Conservation (phyloP, 352 stramenopile genomes). For the Blastocystis sp. region DNA sequence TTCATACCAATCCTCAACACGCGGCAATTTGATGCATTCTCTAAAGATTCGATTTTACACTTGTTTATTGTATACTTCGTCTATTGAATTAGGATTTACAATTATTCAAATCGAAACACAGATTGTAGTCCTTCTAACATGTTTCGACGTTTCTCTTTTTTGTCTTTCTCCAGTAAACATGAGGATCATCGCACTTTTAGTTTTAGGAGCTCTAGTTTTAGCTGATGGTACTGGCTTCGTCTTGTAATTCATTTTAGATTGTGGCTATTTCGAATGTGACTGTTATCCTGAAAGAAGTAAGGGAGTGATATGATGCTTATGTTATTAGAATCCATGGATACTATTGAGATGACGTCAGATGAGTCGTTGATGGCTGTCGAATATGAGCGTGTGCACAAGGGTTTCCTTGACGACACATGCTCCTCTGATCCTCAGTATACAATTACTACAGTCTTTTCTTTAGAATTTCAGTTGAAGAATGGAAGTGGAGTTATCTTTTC, state of each 20-base stretch:
- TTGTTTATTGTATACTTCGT: slow-evolving; percentile 42
- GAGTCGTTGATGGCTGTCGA: neutral
- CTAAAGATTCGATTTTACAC: neutral
- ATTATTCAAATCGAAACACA: neutral
- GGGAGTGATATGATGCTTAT: neutral
- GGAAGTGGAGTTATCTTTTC: neutral
- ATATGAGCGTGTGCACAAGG: neutral
- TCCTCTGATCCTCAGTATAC: neutral
- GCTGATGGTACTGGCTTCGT: neutral
- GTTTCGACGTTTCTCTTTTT: slow-evolving; percentile 16
- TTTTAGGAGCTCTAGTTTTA: slow-evolving; percentile 19
- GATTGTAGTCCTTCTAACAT: neutral
- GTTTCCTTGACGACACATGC: neutral
- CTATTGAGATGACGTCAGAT: slow-evolving; percentile 4
- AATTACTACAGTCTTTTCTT: neutral
- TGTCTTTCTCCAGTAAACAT: neutral
- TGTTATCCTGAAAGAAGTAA: slow-evolving; percentile 16
- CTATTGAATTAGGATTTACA: no score
- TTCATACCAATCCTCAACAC: neutral
- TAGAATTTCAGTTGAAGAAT: neutral
- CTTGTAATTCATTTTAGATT: slow-evolving; percentile 22
- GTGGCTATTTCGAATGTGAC: slow-evolving; percentile 34
- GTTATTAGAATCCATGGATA: neutral
- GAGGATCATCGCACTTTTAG: neutral
- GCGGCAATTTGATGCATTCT: neutral